Conservation (phyloP, 2,329 filamentous ascomycete species). For the Polychaeton citri region DNA sequence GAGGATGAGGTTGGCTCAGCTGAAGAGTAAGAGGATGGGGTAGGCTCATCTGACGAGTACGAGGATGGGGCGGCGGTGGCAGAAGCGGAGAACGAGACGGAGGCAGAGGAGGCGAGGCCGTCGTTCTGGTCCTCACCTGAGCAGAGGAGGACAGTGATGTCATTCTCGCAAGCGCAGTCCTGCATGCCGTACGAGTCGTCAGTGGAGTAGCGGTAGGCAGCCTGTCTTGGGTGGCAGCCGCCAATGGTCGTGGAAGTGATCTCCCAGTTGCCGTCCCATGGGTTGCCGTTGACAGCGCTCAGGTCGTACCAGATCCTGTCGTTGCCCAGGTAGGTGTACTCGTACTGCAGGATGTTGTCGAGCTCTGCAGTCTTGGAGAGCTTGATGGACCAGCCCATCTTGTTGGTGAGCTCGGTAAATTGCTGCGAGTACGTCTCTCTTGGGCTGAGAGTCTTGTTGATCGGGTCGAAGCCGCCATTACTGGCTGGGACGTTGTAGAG, state of each 20-base stretch:
- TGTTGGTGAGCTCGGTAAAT: slow-evolving; percentile 22
- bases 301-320: slow-evolving; percentile 26
- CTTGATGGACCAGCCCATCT: slow-evolving; percentile 26
- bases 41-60: not conserved
- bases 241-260: slow-evolving; percentile 15
- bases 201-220: slow-evolving; percentile 24
- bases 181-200: slow-evolving; percentile 27
- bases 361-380: slow-evolving; percentile 17
- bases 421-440: slow-evolving; percentile 17
- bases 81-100: slow-evolving; percentile 1
- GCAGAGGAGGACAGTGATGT: slow-evolving; percentile 24
- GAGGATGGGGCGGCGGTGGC: not conserved
- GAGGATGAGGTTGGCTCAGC: slow-evolving; percentile 4
- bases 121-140: slow-evolving; percentile 14
- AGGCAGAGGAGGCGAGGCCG: slow-evolving; percentile 2
- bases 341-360: slow-evolving; percentile 23
- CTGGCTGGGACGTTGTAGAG: slow-evolving; percentile 17
- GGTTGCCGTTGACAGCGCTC: slow-evolving; percentile 25
- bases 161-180: slow-evolving; percentile 17
- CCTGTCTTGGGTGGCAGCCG: slow-evolving; percentile 18
- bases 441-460: slow-evolving; percentile 12
- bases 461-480: slow-evolving; percentile 12
- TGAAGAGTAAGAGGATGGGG: not conserved
- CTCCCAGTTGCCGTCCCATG: slow-evolving; percentile 24
- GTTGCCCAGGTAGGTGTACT: slow-evolving; percentile 25